phyloP scores from a whole-genome alignment of 2,329 filamentous ascomycete species.

The Cladophialophora carrionii region DNA sequence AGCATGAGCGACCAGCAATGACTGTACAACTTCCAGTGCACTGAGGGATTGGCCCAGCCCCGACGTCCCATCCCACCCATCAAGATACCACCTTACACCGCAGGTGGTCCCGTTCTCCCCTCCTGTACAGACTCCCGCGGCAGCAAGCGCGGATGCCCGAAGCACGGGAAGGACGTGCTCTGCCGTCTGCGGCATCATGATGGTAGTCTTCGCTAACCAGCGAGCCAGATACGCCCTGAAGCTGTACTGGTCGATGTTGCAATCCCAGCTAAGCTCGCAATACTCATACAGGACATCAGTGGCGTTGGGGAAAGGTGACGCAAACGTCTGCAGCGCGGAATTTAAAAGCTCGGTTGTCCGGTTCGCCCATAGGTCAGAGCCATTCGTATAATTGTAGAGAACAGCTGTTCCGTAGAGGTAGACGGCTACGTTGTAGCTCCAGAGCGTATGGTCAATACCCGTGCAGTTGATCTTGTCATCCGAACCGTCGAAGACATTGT shows the following conservation, averaged over 20 bases:
- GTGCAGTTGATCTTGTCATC: slow-evolving; percentile 62
- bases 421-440: slow-evolving; percentile 67
- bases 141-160: not conserved
- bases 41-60: slow-evolving; percentile 72
- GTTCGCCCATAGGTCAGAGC: slow-evolving; percentile 41
- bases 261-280: slow-evolving; percentile 59
- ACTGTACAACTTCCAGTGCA: slow-evolving; percentile 60
- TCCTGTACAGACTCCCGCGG: not conserved
- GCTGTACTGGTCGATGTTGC: slow-evolving; percentile 64
- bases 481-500: slow-evolving; percentile 67
- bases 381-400: slow-evolving; percentile 59
- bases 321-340: slow-evolving; percentile 53
- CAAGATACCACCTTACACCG: slow-evolving; percentile 63
- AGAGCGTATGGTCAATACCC: slow-evolving; percentile 63
- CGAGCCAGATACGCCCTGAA: slow-evolving; percentile 68
- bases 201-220: slow-evolving; percentile 60
- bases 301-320: slow-evolving; percentile 40
- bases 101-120: slow-evolving; percentile 59
- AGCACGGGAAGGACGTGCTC: slow-evolving; percentile 56
- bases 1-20: slow-evolving; percentile 15
- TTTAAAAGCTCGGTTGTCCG: slow-evolving; percentile 42
- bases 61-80: slow-evolving; percentile 58
- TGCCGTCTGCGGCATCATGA: slow-evolving; percentile 60
- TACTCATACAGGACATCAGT: slow-evolving; percentile 63
- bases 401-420: slow-evolving; percentile 51